Conservation (phyloP, 495 filamentous ascomycete species). For the Sordaria brevicollis region DNA sequence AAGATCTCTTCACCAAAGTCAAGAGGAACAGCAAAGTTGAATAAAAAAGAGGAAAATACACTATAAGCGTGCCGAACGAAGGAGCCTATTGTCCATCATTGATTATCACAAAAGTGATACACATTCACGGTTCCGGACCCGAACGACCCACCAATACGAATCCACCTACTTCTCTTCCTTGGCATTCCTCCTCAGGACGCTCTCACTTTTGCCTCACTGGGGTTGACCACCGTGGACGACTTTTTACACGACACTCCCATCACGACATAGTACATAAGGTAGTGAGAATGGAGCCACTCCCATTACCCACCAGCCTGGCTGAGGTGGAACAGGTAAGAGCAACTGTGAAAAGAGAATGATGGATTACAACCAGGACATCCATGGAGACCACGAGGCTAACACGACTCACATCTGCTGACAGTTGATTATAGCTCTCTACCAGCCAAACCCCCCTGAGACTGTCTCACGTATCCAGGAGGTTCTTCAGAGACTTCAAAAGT, state of each 20-base stretch:
- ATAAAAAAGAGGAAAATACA: neutral
- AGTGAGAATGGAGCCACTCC: conserved; percentile 16
- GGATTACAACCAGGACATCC: neutral
- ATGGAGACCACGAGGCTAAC: conserved; percentile 1
- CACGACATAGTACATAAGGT: neutral
- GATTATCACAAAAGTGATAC: neutral
- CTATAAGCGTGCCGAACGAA: neutral
- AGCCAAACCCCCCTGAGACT: conserved; percentile 49
- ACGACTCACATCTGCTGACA: conserved; percentile 16
- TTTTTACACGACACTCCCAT: neutral
- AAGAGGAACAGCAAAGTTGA: neutral
- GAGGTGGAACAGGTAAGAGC: conserved; percentile 32
- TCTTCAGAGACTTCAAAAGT: conserved; percentile 67
- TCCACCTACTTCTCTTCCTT: neutral
- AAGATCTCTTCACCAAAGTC: neutral
- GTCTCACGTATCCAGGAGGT: conserved; percentile 62
- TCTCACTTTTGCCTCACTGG: neutral
- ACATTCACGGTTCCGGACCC: neutral
- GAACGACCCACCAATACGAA: neutral
- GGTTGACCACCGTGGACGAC: neutral
- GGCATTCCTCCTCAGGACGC: neutral
- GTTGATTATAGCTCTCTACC: conserved; percentile 60
- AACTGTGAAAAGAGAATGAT: neutral
- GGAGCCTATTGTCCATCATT: neutral
- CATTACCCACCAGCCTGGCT: conserved; percentile 26